A percentile compares a stretch with the other conserved stretches of the same genome.
Conservation (phyloP, 2,329 filamentous ascomycete genomes). For the Didymella pomorum region DNA sequence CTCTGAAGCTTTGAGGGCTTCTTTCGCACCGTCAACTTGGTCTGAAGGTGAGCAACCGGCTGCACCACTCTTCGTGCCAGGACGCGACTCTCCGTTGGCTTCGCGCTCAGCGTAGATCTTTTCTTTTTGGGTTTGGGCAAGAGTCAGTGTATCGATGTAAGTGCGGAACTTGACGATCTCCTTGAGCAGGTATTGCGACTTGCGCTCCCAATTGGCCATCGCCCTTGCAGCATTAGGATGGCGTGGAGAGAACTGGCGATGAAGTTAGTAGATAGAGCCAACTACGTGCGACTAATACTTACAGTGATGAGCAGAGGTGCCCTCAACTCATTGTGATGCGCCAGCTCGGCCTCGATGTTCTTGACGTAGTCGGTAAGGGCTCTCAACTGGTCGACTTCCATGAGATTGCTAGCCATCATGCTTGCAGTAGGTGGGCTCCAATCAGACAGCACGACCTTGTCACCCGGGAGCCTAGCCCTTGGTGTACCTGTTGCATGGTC, state of each 20-base stretch:
- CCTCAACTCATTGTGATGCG: slow-evolving; percentile 86
- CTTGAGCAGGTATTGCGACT: slow-evolving; percentile 86
- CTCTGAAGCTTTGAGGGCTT: slow-evolving; percentile 38
- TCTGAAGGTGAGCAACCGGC: slow-evolving; percentile 18
- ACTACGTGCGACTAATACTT: slow-evolving; percentile 42
- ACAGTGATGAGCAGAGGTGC: slow-evolving; percentile 84
- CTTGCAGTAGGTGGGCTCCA: slow-evolving; percentile 91
- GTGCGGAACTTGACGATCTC: slow-evolving; percentile 98
- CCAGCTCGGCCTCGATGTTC: slow-evolving; percentile 84
- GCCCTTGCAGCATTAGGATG: slow-evolving; percentile 82
- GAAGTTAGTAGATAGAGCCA: slow-evolving; percentile 21
- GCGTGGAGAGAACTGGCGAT: slow-evolving; percentile 76
- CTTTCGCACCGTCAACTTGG: slow-evolving; percentile 48
- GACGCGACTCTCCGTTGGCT: slow-evolving; percentile 32
- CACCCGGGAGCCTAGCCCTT: slow-evolving; percentile 77
- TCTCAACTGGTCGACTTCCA: slow-evolving; percentile 81
- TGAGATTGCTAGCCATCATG: slow-evolving; percentile 80
- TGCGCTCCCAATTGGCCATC: slow-evolving; percentile 97
- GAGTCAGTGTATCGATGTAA: slow-evolving; percentile 85
- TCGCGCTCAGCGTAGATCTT: slow-evolving; percentile 68
- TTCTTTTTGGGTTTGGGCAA: slow-evolving; percentile 73
- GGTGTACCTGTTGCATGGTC: slow-evolving; percentile 64
- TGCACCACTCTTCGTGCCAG: slow-evolving; percentile 23
- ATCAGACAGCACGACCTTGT: slow-evolving; percentile 82
- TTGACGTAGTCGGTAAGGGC: slow-evolving; percentile 80